phyloP scores from a whole-genome alignment of 768 basidiomycete species.

The Termitomyces heimii region DNA sequence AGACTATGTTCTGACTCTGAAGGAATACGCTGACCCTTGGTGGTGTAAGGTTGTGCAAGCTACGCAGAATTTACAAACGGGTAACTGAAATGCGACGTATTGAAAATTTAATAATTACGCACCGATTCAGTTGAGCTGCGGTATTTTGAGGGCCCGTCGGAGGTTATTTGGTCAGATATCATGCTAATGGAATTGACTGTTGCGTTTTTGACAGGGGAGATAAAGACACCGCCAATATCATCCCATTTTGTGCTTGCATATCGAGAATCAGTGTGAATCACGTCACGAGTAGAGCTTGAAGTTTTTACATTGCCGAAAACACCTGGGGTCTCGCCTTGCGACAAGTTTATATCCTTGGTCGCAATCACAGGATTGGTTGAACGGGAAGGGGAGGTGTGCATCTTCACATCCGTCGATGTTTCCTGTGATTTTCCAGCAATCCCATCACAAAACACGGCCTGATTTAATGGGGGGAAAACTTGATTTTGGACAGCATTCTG shows the following conservation, averaged over 20 bases:
- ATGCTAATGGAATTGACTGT: neutral
- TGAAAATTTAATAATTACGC: neutral
- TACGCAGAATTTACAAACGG: neutral
- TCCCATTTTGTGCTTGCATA: neutral
- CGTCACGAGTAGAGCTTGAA: neutral
- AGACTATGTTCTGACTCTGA: neutral
- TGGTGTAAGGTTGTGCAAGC: neutral
- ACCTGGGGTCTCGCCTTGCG: neutral
- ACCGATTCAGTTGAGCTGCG: neutral
- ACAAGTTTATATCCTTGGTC: neutral
- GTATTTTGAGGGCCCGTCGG: neutral
- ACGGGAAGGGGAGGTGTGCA: neutral
- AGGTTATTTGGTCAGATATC: neutral
- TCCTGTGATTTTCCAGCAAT: neutral
- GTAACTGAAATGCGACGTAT: neutral
- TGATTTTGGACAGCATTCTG: neutral
- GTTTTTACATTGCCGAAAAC: neutral
- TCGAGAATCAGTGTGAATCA: neutral
- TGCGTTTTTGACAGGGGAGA: neutral
- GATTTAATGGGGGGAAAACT: neutral
- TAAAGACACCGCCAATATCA: neutral
- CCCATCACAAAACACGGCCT: neutral
- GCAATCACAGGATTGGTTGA: neutral
- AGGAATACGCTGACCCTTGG: neutral
- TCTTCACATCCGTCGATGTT: neutral